Percentiles rank a stretch among this genome's conserved stretches.
phyloP scores from a whole-genome alignment of 2,329 filamentous ascomycete genomes.

The Pseudopyricularia javanii region DNA sequence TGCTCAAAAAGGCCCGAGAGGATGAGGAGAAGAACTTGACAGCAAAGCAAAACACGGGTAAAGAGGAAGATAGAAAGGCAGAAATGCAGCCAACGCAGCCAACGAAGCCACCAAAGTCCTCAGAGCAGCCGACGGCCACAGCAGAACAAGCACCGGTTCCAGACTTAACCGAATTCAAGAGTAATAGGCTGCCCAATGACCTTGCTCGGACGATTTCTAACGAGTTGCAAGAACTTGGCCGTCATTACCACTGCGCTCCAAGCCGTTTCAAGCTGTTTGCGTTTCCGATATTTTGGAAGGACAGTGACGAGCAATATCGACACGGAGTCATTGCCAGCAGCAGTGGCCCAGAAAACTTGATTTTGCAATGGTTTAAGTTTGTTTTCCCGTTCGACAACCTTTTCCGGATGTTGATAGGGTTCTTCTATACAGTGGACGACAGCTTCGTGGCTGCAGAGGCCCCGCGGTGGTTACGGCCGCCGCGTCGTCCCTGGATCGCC shows the following conservation, averaged over 20 bases:
- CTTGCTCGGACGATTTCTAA: not conserved
- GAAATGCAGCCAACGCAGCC: too few species aligned
- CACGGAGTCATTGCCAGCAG: constrained; percentile 11
- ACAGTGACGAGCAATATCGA: constrained; percentile 24
- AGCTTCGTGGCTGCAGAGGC: constrained; percentile 17
- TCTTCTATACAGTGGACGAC: constrained; percentile 37
- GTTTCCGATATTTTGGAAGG: constrained; percentile 26
- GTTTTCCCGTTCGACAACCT: constrained; percentile 10
- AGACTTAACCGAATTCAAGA: not conserved
- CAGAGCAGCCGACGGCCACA: not conserved
- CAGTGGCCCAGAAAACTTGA: constrained; percentile 10
- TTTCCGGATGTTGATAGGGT: constrained; percentile 25
- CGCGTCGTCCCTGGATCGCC: constrained; percentile 37
- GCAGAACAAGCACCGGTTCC: not conserved
- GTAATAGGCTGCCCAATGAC: not conserved
- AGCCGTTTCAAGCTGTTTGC: constrained; percentile 12
- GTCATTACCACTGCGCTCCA: not conserved
- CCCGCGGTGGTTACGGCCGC: constrained; percentile 8
- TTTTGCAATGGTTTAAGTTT: constrained; percentile 23
- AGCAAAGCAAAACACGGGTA: not conserved
- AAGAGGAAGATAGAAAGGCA: too few species aligned
- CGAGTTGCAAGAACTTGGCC: not conserved
- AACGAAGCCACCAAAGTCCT: not conserved
- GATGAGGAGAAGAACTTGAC: not conserved
- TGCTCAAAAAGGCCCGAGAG: constrained; percentile 1